Conservation (phyloP, 2,329 filamentous ascomycete species). For the Aspergillus sp. region DNA sequence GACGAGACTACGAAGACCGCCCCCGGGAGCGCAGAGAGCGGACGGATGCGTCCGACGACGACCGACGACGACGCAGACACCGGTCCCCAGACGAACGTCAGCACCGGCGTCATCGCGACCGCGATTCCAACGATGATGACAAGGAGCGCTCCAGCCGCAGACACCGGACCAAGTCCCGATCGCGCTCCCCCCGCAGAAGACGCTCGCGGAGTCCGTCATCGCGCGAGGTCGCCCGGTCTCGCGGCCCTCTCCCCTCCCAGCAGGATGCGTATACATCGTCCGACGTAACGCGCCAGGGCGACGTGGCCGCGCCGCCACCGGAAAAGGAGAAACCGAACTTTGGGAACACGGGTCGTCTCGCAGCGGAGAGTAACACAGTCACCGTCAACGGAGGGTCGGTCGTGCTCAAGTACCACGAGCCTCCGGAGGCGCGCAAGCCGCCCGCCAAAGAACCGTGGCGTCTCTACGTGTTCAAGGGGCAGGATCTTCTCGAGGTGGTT, state of each 20-base stretch:
- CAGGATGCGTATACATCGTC: conserved; percentile 41
- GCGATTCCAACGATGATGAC: conserved; percentile 16
- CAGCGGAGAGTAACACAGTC: conserved; percentile 83
- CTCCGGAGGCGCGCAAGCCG: conserved; percentile 85
- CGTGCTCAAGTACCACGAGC: conserved; percentile 93
- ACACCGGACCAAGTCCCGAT: conserved; percentile 27
- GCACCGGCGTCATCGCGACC: conserved; percentile 25
- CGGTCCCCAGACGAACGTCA: conserved; percentile 25
- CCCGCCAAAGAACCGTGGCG: conserved; percentile 77
- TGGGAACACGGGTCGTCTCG: conserved; percentile 73
- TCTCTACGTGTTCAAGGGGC: conserved; percentile 86
- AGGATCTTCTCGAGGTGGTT: conserved; percentile 76
- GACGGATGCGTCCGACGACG: conserved; percentile 22
- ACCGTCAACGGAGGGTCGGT: conserved; percentile 61
- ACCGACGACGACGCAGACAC: conserved; percentile 26
- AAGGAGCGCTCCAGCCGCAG: conserved; percentile 21
- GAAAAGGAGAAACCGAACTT: conserved; percentile 82
- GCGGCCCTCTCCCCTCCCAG: conserved; percentile 46
- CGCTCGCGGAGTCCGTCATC: conserved; percentile 26
- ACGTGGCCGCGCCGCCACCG: conserved; percentile 27
- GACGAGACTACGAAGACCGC: conserved; percentile 20
- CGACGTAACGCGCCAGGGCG: conserved; percentile 20
- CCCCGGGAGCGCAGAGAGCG: conserved; percentile 24
- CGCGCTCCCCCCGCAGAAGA: conserved; percentile 16
- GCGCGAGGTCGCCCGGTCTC: conserved; percentile 30